Evolutionary conservation across 371 early-diverging fungal species (phyloP), one percentile per base, ranked within the genome.

Genomic region (Apophysomyces elegans): DNA sequence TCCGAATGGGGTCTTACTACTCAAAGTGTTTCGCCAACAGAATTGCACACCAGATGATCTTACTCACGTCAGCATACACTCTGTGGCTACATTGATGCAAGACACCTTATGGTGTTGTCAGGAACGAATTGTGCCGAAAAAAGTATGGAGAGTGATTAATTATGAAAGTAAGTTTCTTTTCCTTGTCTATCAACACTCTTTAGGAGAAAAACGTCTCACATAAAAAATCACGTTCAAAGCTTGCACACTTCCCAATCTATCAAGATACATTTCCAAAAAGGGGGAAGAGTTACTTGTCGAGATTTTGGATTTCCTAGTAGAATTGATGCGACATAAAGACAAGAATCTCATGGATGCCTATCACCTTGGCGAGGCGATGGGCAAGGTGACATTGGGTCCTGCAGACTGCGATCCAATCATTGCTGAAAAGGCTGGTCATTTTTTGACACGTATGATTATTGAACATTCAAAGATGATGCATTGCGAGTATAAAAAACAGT

Each of bases 61-160:
- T 5, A 43, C 60, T 0, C 67, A 66, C 50, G 73, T 77, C 44
- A 70, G 71, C 56, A 77, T 82, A 39, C 79, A 82, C 57, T 76
- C 79, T 7, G 79, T 82, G 13, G 82, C 82, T 9, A 79, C 79
- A n/a, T 61, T 82, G 65, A 82, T 82, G 82, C 79, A 76, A 47
- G 79, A 76, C 64, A 74, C 71, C 1, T 66, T 82, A 5, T 79
- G 78, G 79, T 69, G 76, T 37, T 67, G 76, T 56, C 78, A 72
- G 44, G 82, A 81, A 41, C 70, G 79, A 13, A 79, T 82, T 36
- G 69, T 82, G n/a, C 69, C 79, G 21, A 75, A 73, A 57, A 82
- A 71, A 54, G 75, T 71, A 13, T 82, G 79, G 82, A 61, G 75
- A 50, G 65, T 65, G 14, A 82, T 82, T 37, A 79, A 82, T 61